Evolutionary conservation across 2,329 filamentous ascomycete species (phyloP), one percentile per base, ranked within the genome.

Genomic region (Penicillium sclerotiorum): DNA sequence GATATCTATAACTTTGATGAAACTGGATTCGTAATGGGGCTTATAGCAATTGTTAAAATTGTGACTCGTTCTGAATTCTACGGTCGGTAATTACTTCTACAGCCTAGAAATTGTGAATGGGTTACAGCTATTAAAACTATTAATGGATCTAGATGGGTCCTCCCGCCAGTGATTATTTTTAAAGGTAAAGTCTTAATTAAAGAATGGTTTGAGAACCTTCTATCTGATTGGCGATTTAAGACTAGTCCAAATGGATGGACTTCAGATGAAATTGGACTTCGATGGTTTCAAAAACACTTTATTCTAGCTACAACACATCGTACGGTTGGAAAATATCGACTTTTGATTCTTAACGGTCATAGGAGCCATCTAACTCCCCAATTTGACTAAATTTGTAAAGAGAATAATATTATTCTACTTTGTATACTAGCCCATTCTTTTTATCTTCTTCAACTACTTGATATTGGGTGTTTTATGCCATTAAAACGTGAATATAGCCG

Each of bases 391-490:
- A 43, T 49, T 3, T 49, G 18, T 17, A n/a, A 5, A 6, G n/a
- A 49, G 37, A 49, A 43, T 15, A 28, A 38, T n/a, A 49, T 49
- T 37, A 45, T 49, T 9, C 32, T 23, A 22, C 40, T 49, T 8
- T 49, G 22, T 38, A 49, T 49, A 36, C 44, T 35, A 13, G 17
- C 35, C 9, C 23, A 47, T 40, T 47, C 23, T 39, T 47, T 35
- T 4, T 36, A 47, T 22, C 21, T 47, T 28, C 27, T 47, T 36
- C 23, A 50, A 15, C 43, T 30, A 12, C 37, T 50, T 20, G 43
- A 50, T 50, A 42, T 50, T 20, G 22, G 47, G 7, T 50, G 33
- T 50, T 50, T 50, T 41, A 18, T 33, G 13, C 13, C 33, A n/a
- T n/a, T 50, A 22, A 50, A 46, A 43, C 36, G 22, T 15, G 7